Conservation (phyloP, 2,329 filamentous ascomycete species). For the Aspergillus fischeri region DNA sequence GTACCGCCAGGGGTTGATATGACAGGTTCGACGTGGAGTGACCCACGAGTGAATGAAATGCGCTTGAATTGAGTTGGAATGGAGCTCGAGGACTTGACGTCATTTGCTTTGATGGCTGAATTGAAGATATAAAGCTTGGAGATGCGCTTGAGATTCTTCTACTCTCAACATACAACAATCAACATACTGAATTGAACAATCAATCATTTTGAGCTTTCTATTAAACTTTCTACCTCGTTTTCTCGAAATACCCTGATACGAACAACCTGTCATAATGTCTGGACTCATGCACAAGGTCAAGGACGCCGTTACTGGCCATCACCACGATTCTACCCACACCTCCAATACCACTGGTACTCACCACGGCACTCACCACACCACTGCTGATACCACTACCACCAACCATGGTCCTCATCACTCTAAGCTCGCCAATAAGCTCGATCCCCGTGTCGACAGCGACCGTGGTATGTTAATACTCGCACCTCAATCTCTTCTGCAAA, state of each 20-base stretch:
- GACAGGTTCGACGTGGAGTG: not conserved
- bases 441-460: slow-evolving; percentile 17
- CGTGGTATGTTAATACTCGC: slow-evolving; percentile 5
- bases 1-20: not conserved
- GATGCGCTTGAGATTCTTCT: not conserved
- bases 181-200: not conserved
- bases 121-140: not conserved
- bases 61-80: no score
- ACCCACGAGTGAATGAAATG: not conserved
- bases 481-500: not conserved
- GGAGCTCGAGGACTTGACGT: not conserved
- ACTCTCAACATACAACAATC: not conserved
- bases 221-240: not conserved
- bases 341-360: not conserved
- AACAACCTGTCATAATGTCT: slow-evolving; percentile 35
- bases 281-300: slow-evolving; percentile 44
- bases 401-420: slow-evolving; percentile 15
- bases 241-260: not conserved
- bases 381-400: not conserved
- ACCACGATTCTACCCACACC: slow-evolving; percentile 18
- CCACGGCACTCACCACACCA: not conserved
- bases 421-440: slow-evolving; percentile 17
- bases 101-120: not conserved
- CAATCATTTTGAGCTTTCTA: no score
- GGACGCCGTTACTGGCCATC: slow-evolving; percentile 32